Percentiles rank a stretch among this genome's conserved stretches.
phyloP scores from a whole-genome alignment of 768 basidiomycete species.

The Lactarius pseudohatsudake region DNA sequence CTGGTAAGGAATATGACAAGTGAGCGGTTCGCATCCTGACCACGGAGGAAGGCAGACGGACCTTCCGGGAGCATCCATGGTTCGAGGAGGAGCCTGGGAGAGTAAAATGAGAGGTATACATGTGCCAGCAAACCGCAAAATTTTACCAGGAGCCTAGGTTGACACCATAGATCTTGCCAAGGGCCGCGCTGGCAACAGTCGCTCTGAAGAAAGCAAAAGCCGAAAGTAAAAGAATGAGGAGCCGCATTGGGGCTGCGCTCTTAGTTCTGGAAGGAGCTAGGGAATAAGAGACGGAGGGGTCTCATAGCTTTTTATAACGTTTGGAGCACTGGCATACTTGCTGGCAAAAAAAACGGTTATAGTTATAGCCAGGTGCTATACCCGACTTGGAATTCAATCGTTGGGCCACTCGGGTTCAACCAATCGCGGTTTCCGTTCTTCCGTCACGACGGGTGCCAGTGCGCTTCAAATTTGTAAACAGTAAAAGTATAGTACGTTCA shows the following conservation, averaged over 20 bases:
- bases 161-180: conserved; percentile 64
- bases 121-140: background rate
- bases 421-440: too few species aligned
- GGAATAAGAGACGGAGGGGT: background rate
- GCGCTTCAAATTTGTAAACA: too few species aligned
- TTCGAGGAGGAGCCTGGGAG: conserved; percentile 66
- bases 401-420: too few species aligned
- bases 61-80: conserved; percentile 82
- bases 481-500: background rate
- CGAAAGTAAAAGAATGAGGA: conserved; percentile 8
- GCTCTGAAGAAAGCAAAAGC: background rate
- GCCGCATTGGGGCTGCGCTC: conserved; percentile 14
- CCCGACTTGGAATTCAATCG: too few species aligned
- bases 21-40: background rate
- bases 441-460: too few species aligned
- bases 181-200: background rate
- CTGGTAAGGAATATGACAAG: conserved; percentile 35
- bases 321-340: too few species aligned
- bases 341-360: too few species aligned
- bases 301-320: background rate
- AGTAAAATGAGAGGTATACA: conserved; percentile 10
- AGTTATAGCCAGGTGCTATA: too few species aligned
- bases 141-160: conserved; percentile 65
- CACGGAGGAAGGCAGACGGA: conserved; percentile 28
- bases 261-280: background rate